Conservation (phyloP, 2,329 filamentous ascomycete species). For the Curvularia eragrostidis region DNA sequence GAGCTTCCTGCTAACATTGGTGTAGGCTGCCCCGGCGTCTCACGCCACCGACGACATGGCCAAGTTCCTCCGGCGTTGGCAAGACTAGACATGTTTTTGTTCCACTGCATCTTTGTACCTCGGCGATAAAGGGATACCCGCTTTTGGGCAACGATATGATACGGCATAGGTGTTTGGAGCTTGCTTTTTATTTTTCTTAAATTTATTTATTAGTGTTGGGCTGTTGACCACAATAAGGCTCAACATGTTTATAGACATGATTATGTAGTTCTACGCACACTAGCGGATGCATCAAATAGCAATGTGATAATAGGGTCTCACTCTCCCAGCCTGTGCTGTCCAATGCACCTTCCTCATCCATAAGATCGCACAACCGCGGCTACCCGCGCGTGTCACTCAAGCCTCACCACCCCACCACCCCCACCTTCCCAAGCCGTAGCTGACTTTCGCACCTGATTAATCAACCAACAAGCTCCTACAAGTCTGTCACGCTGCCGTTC, state of each 20-base stretch:
- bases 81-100: conserved; percentile 54
- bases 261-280: conserved; percentile 14
- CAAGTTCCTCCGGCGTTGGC: conserved; percentile 65
- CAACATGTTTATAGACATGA: conserved; percentile 12
- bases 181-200: conserved; percentile 5
- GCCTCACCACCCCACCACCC: conserved; percentile 34
- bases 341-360: conserved; percentile 29
- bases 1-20: conserved; percentile 22
- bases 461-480: conserved; percentile 16
- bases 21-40: conserved; percentile 61
- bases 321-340: no score
- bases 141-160: conserved; percentile 4
- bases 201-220: no score
- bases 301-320: background rate
- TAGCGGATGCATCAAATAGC: conserved; percentile 3
- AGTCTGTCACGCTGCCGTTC: conserved; percentile 13
- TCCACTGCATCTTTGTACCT: background rate
- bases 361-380: conserved; percentile 25
- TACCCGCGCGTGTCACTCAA: conserved; percentile 30
- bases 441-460: conserved; percentile 18
- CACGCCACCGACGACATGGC: conserved; percentile 62
- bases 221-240: conserved; percentile 1
- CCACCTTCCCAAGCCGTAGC: conserved; percentile 26
- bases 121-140: background rate
- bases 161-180: conserved; percentile 18